These are phyloP conservation scores for Thecaphora frezii DNA, from an alignment of 1,284 basidiomycete genomes.

Conservation along the genomic window DNA sequence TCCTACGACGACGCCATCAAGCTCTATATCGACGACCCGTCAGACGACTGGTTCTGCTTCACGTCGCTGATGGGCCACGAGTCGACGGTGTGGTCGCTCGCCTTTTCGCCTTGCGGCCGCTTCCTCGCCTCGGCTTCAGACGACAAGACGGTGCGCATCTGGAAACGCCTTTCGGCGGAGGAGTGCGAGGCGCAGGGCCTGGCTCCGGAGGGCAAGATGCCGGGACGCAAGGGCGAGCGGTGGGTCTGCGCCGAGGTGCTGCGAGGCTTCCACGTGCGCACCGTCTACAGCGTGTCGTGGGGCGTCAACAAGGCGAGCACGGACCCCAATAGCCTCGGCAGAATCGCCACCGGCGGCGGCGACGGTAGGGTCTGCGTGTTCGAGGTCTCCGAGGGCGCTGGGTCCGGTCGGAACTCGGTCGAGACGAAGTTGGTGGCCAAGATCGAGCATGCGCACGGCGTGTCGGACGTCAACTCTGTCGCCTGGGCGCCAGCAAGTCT, in stretches of 20 bases:
- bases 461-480: constrained; percentile 75
- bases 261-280: constrained; percentile 66
- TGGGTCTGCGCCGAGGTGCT: constrained; percentile 59
- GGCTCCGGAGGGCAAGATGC: constrained; percentile 44
- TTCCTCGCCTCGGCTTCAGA: constrained; percentile 81
- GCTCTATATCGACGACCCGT: constrained; percentile 88
- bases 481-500: constrained; percentile 67
- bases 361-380: constrained; percentile 77
- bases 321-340: constrained; percentile 64
- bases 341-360: constrained; percentile 73
- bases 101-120: constrained; percentile 74
- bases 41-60: constrained; percentile 91
- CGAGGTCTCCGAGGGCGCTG: constrained; percentile 63
- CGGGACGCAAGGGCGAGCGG: constrained; percentile 54
- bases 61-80: constrained; percentile 76
- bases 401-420: constrained; percentile 6
- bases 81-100: constrained; percentile 84
- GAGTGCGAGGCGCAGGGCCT: constrained; percentile 50
- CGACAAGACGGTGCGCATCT: constrained; percentile 70
- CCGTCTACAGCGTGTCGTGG: constrained; percentile 81
- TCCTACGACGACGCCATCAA: constrained; percentile 97
- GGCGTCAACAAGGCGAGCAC: constrained; percentile 41
- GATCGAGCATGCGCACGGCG: constrained; percentile 68
- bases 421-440: constrained; percentile 26
- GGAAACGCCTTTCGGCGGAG: constrained; percentile 58